Percentiles rank a stretch among this genome's conserved stretches.
Evolutionary conservation across 345 rosid species (phyloP).

Genomic region (Stellera chamaejasme): DNA sequence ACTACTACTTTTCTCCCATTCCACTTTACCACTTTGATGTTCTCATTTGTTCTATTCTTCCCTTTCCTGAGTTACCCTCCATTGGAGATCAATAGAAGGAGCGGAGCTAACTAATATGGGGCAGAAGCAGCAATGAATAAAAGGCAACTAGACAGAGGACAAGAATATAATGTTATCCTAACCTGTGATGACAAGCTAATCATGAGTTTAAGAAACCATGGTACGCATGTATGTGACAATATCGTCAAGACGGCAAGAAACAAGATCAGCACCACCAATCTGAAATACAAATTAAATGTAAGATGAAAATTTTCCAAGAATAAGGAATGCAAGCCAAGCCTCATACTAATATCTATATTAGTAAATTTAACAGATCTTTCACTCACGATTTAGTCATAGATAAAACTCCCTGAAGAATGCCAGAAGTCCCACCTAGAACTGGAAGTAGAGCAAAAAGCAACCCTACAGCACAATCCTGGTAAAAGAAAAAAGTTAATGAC

Average conservation of each 20-base stretch:
- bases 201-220: conserved; percentile 87
- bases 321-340: background rate
- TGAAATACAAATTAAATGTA: conserved; percentile 19
- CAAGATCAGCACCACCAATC: conserved; percentile 61
- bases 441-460: conserved; percentile 93
- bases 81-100: background rate
- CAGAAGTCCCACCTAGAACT: conserved; percentile 88
- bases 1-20: no score
- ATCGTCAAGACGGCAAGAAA: conserved; percentile 66
- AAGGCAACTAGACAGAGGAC: conserved; percentile 4
- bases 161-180: conserved; percentile 7
- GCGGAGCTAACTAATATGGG: background rate
- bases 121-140: background rate
- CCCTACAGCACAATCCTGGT: conserved; percentile 88
- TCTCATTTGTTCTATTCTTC: no score
- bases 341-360: background rate
- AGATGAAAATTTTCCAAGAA: background rate
- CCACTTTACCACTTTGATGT: no score
- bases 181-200: conserved; percentile 85
- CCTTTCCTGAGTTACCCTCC: no score
- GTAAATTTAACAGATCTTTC: conserved; percentile 4
- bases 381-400: conserved; percentile 85
- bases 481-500: conserved; percentile 6
- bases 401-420: conserved; percentile 76
- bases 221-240: conserved; percentile 67